A percentile compares a stretch with the other conserved stretches of the same genome.
Evolutionary conservation across 805 yeast genomes (phyloP).

Genomic region (Lachancea fermentati): DNA sequence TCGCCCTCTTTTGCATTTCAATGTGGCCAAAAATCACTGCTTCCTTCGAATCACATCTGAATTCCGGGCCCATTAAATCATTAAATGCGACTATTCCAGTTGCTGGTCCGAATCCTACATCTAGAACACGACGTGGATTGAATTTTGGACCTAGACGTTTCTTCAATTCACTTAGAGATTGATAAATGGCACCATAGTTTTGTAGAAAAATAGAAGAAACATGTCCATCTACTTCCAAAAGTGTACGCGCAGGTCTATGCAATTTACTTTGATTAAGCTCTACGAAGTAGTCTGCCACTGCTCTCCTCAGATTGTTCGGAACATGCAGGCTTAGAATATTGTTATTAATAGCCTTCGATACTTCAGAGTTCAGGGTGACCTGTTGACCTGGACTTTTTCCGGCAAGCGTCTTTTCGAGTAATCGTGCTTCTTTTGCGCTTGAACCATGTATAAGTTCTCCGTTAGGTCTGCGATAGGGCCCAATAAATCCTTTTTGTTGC

Average conservation of each 20-base stretch:
- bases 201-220: conserved; percentile 77
- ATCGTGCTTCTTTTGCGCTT: conserved; percentile 35
- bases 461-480: conserved; percentile 27
- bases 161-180: conserved; percentile 61
- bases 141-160: conserved; percentile 50
- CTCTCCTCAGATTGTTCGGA: conserved; percentile 59
- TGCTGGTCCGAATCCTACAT: conserved; percentile 87
- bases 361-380: conserved; percentile 47
- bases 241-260: conserved; percentile 42
- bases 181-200: conserved; percentile 65
- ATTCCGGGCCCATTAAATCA: conserved; percentile 67
- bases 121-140: conserved; percentile 62
- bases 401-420: conserved; percentile 49
- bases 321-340: conserved; percentile 53
- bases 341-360: conserved; percentile 56
- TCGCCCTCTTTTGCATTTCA: conserved; percentile 79
- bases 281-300: conserved; percentile 53
- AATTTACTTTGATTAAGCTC: conserved; percentile 47
- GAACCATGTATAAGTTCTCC: conserved; percentile 16
- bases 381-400: conserved; percentile 50
- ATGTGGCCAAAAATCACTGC: conserved; percentile 64
- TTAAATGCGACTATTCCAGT: conserved; percentile 86
- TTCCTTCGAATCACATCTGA: conserved; percentile 58
- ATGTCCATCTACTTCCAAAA: conserved; percentile 66
- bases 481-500: conserved; percentile 25